These are phyloP conservation scores for Calophaca sinica DNA, from an alignment of 306 rosid species.

Conservation along the genomic window DNA sequence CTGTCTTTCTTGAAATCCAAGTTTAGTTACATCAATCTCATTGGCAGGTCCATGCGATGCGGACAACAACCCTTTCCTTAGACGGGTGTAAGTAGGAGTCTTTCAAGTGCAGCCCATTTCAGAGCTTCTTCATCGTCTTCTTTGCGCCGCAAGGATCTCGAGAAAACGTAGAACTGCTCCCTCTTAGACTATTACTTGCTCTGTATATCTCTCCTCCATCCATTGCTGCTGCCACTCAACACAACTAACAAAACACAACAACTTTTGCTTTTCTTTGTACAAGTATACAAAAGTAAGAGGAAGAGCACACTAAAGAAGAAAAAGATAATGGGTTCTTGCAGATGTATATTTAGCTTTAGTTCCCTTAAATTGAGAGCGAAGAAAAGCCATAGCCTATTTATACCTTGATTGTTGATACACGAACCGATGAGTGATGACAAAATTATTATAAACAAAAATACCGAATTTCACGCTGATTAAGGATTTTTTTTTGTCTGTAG, in stretches of 20 bases:
- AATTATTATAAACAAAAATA: no score
- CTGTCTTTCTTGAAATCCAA: slow-evolving; percentile 58
- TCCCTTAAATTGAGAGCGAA: neutral
- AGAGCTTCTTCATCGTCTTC: slow-evolving; percentile 79
- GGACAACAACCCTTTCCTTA: slow-evolving; percentile 71
- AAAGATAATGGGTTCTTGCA: neutral
- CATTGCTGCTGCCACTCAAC: slow-evolving; percentile 43
- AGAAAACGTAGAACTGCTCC: slow-evolving; percentile 49
- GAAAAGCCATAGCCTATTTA: slow-evolving; percentile 5
- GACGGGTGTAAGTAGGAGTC: slow-evolving; percentile 72
- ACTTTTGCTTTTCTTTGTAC: neutral
- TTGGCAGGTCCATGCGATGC: slow-evolving; percentile 51
- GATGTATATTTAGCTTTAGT: neutral
- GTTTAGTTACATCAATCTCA: slow-evolving; percentile 62
- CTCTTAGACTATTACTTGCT: slow-evolving; percentile 50
- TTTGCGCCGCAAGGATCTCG: slow-evolving; percentile 45
- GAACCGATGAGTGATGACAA: neutral
- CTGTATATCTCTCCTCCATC: slow-evolving; percentile 52
- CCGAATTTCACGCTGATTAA: neutral
- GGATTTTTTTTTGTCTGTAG: no score
- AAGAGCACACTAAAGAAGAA: neutral
- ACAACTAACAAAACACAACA: neutral
- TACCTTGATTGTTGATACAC: neutral
- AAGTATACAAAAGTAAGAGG: neutral
- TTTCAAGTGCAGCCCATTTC: slow-evolving; percentile 75